Evolutionary conservation across 75 land plant species (phyloP).

Genomic region (Cunninghamia lanceolata): DNA sequence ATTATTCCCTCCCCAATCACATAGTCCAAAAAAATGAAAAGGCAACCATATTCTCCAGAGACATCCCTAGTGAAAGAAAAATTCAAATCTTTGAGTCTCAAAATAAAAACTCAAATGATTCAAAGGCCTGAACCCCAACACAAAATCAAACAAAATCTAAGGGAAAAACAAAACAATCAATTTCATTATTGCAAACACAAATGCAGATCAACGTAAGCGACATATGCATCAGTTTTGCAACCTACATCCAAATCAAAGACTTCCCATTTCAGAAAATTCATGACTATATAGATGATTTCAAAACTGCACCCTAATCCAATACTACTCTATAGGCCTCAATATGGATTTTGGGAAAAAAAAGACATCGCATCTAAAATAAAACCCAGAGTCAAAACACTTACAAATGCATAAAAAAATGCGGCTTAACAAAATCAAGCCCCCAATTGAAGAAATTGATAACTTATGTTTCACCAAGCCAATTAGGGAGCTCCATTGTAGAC

Average conservation of each 20-base stretch:
- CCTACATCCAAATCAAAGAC: no score
- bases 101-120: background rate
- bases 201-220: background rate
- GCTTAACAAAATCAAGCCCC: no score
- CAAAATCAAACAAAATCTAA: background rate
- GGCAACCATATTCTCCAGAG: background rate
- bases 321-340: no score
- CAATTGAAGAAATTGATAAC: background rate
- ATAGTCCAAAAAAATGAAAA: background rate
- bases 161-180: background rate
- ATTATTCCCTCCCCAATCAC: background rate
- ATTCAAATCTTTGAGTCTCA: background rate
- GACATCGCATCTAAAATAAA: no score
- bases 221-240: background rate
- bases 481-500: constrained; percentile 1
- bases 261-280: no score
- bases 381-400: no score
- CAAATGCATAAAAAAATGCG: no score
- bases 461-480: background rate
- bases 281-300: no score
- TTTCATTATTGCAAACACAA: background rate
- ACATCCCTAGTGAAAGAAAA: background rate
- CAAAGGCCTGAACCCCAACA: background rate
- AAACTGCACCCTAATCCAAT: no score
- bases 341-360: no score